Percentiles rank a stretch among this genome's conserved stretches.
Conservation (phyloP, 1,284 basidiomycete genomes). For the Volvariella volvacea region DNA sequence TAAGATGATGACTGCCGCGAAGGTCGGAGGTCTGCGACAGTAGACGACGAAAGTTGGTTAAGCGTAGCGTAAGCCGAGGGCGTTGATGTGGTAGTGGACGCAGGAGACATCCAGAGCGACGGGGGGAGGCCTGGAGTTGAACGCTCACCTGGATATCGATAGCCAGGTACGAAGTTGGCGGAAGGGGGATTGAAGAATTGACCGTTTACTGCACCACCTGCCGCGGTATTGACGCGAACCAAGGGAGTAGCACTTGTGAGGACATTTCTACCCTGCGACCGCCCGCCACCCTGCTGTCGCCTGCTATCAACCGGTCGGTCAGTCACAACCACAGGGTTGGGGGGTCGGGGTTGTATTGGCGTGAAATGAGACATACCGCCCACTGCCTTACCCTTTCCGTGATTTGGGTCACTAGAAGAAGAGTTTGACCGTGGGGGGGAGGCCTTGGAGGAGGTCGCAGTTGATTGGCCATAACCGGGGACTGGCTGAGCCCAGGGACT, state of each 20-base stretch:
- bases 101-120: constrained; percentile 76
- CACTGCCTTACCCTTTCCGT: constrained; percentile 12
- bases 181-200: constrained; percentile 11
- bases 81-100: constrained; percentile 36
- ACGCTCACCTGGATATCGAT: constrained; percentile 39
- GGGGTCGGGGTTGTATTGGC: constrained; percentile 4
- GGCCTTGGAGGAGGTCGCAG: constrained; percentile 16
- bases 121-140: constrained; percentile 54
- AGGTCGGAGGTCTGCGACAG: constrained; percentile 22
- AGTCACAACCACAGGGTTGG: neutral
- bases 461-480: constrained; percentile 11
- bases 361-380: constrained; percentile 15
- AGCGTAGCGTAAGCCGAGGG: constrained; percentile 17
- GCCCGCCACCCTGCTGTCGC: constrained; percentile 4
- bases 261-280: constrained; percentile 5
- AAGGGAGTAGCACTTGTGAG: neutral
- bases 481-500: constrained; percentile 21
- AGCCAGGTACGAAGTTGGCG: constrained; percentile 19
- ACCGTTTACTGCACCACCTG: neutral
- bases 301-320: constrained; percentile 8
- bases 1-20: constrained; percentile 25
- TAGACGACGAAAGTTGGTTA: constrained; percentile 24
- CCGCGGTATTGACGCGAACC: constrained; percentile 2
- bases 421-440: constrained; percentile 20
- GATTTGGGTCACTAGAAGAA: constrained; percentile 14